These are phyloP conservation scores for Kazachstania bromeliacearum DNA, from an alignment of 805 yeast species.

Conservation along the genomic window DNA sequence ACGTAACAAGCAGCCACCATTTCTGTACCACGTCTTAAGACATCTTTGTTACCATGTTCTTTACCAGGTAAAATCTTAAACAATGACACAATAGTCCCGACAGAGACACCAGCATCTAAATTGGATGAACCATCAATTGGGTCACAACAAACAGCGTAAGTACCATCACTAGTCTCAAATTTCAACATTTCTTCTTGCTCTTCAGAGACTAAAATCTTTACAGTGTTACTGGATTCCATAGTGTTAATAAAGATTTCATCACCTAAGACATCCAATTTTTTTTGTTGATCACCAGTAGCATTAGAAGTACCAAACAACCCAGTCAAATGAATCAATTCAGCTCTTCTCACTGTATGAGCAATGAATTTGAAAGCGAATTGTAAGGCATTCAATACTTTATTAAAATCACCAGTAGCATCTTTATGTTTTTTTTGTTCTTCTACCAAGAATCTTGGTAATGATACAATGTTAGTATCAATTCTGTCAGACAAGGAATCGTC, in stretches of 20 bases:
- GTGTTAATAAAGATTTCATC: slow-evolving; percentile 97
- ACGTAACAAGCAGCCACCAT: slow-evolving; percentile 98
- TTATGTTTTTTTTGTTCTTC: slow-evolving; percentile 70
- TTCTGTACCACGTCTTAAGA: slow-evolving; percentile 81
- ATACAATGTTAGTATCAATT: slow-evolving; percentile 81
- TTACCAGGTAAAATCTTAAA: slow-evolving; percentile 68
- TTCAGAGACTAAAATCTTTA: slow-evolving; percentile 81
- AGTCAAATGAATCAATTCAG: slow-evolving; percentile 83
- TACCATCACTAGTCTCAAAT: slow-evolving; percentile 49
- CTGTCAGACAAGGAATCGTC: slow-evolving; percentile 1
- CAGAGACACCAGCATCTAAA: slow-evolving; percentile 96
- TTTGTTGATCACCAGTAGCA: slow-evolving; percentile 93
- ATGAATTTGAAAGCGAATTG: slow-evolving; percentile 95
- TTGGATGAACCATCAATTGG: slow-evolving; percentile 97
- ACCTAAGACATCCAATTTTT: slow-evolving; percentile 92
- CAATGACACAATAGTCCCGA: slow-evolving; percentile 92
- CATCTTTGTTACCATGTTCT: slow-evolving; percentile 78
- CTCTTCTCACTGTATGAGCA: slow-evolving; percentile 90
- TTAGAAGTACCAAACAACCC: slow-evolving; percentile 84
- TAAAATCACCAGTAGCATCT: slow-evolving; percentile 83
- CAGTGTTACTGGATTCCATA: slow-evolving; percentile 86
- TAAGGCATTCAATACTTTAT: slow-evolving; percentile 75
- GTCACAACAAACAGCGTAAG: slow-evolving; percentile 91
- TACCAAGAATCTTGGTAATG: slow-evolving; percentile 80
- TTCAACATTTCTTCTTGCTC: slow-evolving; percentile 94